phyloP scores from a whole-genome alignment of 225 moss, liverwort and hornwort genomes.

The Takakia lepidozioides region DNA sequence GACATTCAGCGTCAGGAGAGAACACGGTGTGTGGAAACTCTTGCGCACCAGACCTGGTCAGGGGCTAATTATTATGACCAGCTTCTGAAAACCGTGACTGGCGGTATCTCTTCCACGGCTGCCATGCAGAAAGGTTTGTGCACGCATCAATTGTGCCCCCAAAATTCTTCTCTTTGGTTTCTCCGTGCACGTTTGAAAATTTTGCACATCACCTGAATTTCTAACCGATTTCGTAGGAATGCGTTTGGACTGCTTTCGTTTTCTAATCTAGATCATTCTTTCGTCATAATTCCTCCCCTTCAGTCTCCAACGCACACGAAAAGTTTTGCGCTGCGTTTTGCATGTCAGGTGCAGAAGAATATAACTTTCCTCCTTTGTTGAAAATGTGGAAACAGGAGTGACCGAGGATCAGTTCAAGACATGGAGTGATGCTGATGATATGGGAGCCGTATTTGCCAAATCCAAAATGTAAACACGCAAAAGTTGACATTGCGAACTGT shows the following conservation, averaged over 20 bases:
- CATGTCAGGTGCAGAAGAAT: too few relatives aligned
- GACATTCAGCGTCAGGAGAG: constrained; percentile 82
- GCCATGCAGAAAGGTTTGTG: constrained; percentile 53
- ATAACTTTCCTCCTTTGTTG: too few relatives aligned
- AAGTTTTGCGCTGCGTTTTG: neutral
- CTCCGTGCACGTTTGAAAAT: too few relatives aligned
- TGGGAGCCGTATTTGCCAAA: constrained; percentile 2
- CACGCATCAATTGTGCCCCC: neutral
- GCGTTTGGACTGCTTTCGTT: too few relatives aligned
- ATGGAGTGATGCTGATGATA: constrained; percentile 5
- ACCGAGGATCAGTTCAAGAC: constrained; percentile 29
- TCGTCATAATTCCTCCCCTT: neutral
- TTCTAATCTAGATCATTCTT: too few relatives aligned
- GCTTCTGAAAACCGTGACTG: constrained; percentile 67
- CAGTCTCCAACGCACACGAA: too few relatives aligned
- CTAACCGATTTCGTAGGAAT: too few relatives aligned
- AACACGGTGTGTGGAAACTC: constrained; percentile 70
- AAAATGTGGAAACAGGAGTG: constrained; percentile 16
- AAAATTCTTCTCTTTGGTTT: too few relatives aligned
- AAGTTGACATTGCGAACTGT: too few relatives aligned
- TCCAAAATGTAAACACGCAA: constrained; percentile 3
- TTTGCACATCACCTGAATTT: too few relatives aligned
- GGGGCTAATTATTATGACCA: constrained; percentile 80
- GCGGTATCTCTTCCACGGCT: constrained; percentile 57
- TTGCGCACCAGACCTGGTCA: constrained; percentile 76